These are phyloP conservation scores for Scleroderma bovista DNA, from an alignment of 768 basidiomycete genomes.

Conservation along the genomic window DNA sequence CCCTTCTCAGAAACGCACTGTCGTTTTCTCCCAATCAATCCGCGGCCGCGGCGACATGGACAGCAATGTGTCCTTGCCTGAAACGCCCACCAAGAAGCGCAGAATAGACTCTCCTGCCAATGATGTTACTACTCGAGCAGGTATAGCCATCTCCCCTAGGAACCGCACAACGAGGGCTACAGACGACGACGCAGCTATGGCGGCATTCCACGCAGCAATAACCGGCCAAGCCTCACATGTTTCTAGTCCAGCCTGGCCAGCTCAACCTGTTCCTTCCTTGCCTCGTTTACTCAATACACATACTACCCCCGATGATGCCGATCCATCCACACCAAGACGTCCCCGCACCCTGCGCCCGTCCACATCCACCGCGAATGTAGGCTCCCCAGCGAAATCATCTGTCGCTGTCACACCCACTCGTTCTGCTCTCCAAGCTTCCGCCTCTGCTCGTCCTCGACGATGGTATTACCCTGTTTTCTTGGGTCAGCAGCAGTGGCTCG, in stretches of 20 bases:
- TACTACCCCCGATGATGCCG: not conserved
- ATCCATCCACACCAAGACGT: conserved; percentile 22
- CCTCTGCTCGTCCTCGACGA: conserved; percentile 19
- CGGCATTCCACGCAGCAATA: conserved; percentile 18
- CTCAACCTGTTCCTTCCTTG: not conserved
- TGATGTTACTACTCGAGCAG: conserved; percentile 8
- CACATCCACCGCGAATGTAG: not conserved
- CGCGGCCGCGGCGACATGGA: conserved; percentile 10
- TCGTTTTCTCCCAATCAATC: conserved; percentile 10
- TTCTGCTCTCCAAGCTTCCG: not conserved
- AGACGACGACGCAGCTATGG: not conserved
- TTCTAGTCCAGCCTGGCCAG: not conserved
- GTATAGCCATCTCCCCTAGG: conserved; percentile 8
- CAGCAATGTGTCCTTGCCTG: conserved; percentile 24
- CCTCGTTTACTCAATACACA: not conserved
- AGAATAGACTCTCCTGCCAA: conserved; percentile 22
- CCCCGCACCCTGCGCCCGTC: conserved; percentile 10
- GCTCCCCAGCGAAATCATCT: not conserved
- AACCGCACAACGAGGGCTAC: not conserved
- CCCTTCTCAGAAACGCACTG: conserved; percentile 34
- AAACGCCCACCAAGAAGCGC: conserved; percentile 40
- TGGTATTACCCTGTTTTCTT: conserved; percentile 47
- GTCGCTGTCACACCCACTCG: not conserved
- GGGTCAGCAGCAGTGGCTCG: conserved; percentile 44
- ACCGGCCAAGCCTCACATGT: not conserved